A percentile compares a stretch with the other conserved stretches of the same genome.
Evolutionary conservation across 306 rosid genomes (phyloP).

Genomic region (Purshia tridentata): DNA sequence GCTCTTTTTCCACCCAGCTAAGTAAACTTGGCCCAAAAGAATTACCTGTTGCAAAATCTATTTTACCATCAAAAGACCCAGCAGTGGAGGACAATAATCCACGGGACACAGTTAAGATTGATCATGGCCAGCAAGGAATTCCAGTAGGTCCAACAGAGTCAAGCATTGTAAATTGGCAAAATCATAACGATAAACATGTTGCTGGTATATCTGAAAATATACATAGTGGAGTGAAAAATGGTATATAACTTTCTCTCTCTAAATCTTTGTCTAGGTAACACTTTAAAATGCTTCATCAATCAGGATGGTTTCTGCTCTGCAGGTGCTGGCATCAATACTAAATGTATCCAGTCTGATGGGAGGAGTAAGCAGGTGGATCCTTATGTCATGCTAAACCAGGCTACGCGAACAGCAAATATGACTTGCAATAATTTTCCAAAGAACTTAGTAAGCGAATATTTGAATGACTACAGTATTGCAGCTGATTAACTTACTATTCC

Average conservation of each 20-base stretch:
- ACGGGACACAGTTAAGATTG: slow-evolving; percentile 35
- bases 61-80: slow-evolving; percentile 44
- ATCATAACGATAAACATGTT: slow-evolving; percentile 41
- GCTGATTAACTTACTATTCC: slow-evolving; percentile 19
- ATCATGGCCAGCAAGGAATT: slow-evolving; percentile 39
- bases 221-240: slow-evolving; percentile 46
- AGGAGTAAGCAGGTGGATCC: slow-evolving; percentile 41
- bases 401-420: slow-evolving; percentile 38
- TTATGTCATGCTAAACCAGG: slow-evolving; percentile 34
- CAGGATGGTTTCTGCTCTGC: slow-evolving; percentile 33
- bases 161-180: slow-evolving; percentile 32
- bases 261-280: background rate
- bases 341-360: slow-evolving; percentile 45
- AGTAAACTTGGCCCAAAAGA: slow-evolving; percentile 42
- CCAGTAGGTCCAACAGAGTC: slow-evolving; percentile 45
- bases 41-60: slow-evolving; percentile 35
- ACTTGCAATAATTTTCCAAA: slow-evolving; percentile 37
- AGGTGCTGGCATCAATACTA: slow-evolving; percentile 46
- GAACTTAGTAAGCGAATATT: slow-evolving; percentile 52
- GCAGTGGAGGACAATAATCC: slow-evolving; percentile 28
- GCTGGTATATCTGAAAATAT: slow-evolving; percentile 45
- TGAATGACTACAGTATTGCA: slow-evolving; percentile 13
- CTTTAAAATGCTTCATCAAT: slow-evolving; percentile 15
- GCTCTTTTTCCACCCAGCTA: slow-evolving; percentile 38
- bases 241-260: slow-evolving; percentile 39